A percentile compares a stretch with the other conserved stretches of the same genome.
Conservation (phyloP, 192 early-diverging fungal species). For the Coemansia sp. region DNA sequence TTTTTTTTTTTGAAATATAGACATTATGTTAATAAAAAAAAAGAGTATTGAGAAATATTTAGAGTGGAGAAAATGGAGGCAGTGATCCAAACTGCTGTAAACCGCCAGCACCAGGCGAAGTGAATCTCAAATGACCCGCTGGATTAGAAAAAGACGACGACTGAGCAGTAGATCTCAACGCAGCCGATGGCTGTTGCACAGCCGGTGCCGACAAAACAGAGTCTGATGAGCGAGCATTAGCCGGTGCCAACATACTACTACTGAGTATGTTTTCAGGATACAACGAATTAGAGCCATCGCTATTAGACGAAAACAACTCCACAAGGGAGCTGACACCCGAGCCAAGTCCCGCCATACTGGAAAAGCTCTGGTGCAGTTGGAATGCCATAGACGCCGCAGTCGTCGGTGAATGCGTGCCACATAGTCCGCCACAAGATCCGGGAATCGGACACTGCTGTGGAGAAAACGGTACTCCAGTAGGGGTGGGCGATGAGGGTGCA, state of each 20-base stretch:
- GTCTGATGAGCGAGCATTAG: not conserved
- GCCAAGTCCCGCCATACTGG: conserved; percentile 42
- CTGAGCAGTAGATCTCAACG: not conserved
- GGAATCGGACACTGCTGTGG: conserved; percentile 21
- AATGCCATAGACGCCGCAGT: conserved; percentile 26
- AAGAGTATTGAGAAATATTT: not conserved
- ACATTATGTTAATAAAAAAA: not conserved
- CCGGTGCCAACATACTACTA: conserved; percentile 35
- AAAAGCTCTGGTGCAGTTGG: conserved; percentile 20
- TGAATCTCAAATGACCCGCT: conserved; percentile 27
- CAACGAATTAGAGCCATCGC: conserved; percentile 25
- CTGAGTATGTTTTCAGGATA: conserved; percentile 47
- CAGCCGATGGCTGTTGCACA: not conserved
- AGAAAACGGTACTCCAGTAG: not conserved
- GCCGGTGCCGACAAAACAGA: not conserved
- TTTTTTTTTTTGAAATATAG: too few species aligned
- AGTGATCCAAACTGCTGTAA: conserved; percentile 46
- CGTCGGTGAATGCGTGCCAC: conserved; percentile 31
- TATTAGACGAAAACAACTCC: conserved; percentile 36
- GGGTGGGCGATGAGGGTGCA: not conserved
- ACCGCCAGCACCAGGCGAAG: conserved; percentile 24
- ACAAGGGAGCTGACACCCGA: conserved; percentile 32
- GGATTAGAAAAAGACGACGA: conserved; percentile 15
- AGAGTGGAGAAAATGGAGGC: conserved; percentile 36
- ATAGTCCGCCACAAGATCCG: conserved; percentile 30